Evolutionary conservation across 768 basidiomycete species (phyloP), one percentile per base, ranked within the genome.

Genomic region (Nevesoporus exiguus): DNA sequence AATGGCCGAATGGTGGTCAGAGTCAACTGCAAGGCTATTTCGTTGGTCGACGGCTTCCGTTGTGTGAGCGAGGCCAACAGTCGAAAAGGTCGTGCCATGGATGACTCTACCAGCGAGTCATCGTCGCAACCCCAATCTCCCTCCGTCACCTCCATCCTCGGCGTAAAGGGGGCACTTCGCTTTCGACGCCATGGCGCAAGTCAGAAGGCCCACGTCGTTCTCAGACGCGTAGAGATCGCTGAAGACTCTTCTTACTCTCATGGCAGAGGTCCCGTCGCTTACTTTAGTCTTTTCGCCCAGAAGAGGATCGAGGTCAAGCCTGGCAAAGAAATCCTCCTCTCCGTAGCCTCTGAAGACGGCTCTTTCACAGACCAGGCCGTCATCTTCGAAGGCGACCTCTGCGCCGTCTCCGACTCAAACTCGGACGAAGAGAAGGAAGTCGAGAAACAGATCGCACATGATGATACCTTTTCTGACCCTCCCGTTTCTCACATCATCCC

Each of bases 281-380:
- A 78, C 66, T 88, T 85, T 64, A 80, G 77, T 63, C 72, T 88
- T 13, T 84, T 85, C 65, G 83, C 86, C 4, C 77, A 79, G 61
- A 88, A 88, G 73, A 73, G 81, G 56, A 83, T 88, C 65, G 82
- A 82, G 64, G 79, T 86, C 61, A 85, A 80, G 64, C 81, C 85
- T 13, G 86, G 86, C 53, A 85, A 85, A 69, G 83, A 85, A 70
- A 80, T 88, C 48, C 74, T 86, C 44, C 75, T 88, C 50, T 77
- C 84, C 7, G 73, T 88, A 31, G 77, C 76, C 37, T 74, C 77
- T 25, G 77, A 73, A 27, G 77, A 84, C 58, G 80, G 80, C 37
- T 63, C 71, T 13, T 79, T 81, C 69, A 77, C 80, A 53, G 83
- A 85, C 54, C 76, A 75, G 54, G 71, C 83, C 1, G 76, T 87